Evolutionary conservation across 2,329 filamentous ascomycete genomes (phyloP), one percentile per base, ranked within the genome.

Genomic region (Chrysosporium queenslandicum): DNA sequence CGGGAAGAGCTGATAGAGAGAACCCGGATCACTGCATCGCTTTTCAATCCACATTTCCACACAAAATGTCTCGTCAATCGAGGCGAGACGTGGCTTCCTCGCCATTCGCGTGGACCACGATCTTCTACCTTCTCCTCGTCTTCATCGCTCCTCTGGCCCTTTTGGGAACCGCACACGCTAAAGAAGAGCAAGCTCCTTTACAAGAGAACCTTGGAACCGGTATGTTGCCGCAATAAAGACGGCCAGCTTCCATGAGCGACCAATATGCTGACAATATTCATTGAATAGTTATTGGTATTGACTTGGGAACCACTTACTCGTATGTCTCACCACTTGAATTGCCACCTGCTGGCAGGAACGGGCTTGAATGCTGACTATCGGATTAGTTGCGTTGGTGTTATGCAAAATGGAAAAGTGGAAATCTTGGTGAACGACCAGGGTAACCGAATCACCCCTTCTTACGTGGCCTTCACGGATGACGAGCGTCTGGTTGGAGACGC

Each of bases 401-500:
- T 94, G 88, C 85, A 90, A 70, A 86, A 88, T 70, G 89, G 89
- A 71, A 92, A 91, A 74, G 88, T 95, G 63, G 88, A 95, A 68
- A 95, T 95, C 75, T 79, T 95, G 63, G 87, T 87, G 74, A 95
- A 95, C 78, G 88, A 95, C 74, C 89, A 94, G 78, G 88, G 88
- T 78, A 89, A 94, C 82, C 86, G 88, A 77, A 94, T 94, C 63
- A 94, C 89, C 64, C 89, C 89, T 52, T 94, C 88, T 59, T 95
- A 92, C 74, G 89, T 95, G 68, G 89, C 88, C 66, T 95, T 94
- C 73, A 97, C 89, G 72, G 90, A 97, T 65, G 89, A 96, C 59
- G 92, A 97, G 75, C 85, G 92, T 68, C 79, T 98, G 61, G 89
- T 98, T 62, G 92, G 92, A 79, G 92, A 98, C 73, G 88, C 92